Evolutionary conservation across 768 basidiomycete genomes (phyloP), one percentile per base, ranked within the genome.

Genomic region (Psilocybe subaeruginosa): DNA sequence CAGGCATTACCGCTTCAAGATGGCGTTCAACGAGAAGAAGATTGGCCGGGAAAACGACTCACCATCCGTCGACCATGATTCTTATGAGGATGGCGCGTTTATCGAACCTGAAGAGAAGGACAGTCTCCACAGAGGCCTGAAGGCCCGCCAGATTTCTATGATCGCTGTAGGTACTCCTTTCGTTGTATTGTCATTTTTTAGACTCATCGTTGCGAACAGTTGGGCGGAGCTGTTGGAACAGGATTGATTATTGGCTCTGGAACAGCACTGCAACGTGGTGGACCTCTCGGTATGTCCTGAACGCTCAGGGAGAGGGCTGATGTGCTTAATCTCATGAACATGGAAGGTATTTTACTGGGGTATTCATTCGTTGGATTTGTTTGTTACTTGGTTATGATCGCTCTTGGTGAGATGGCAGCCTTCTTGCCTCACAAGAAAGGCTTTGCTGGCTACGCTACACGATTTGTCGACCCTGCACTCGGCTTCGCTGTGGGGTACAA

Each of bases 401-500:
- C 80, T 8, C 75, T 83, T 4, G 80, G 82, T 56, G 82, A 82
- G 68, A 82, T 83, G 80, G 78, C 82, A 19, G 75, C 80, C 12
- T 83, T 78, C 66, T 70, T 84, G 43, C 84, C 84, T 14, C 84
- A 86, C 72, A 87, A 88, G 71, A 85, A 85, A 63, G 86, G 84
- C 2, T 83, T 82, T 59, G 73, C 81, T 55, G 86, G 85, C 2
- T 87, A 87, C 66, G 85, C 86, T 0, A 83, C 85, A 1, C 83
- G 88, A 51, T 87, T 87, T 66, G 83, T 85, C 19, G 88, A 89
- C 70, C 87, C 88, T 54, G 86, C 87, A 19, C 78, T 88, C 48
- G 87, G 85, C 41, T 89, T 90, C 69, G 87, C 85, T 14, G 72
- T 88, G 16, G 88, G 87, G 51, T 88, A 80, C 77, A 88, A 87